A percentile compares a stretch with the other conserved stretches of the same genome.
Conservation (phyloP, 257 asterid species). For the Cordia subcordata region DNA sequence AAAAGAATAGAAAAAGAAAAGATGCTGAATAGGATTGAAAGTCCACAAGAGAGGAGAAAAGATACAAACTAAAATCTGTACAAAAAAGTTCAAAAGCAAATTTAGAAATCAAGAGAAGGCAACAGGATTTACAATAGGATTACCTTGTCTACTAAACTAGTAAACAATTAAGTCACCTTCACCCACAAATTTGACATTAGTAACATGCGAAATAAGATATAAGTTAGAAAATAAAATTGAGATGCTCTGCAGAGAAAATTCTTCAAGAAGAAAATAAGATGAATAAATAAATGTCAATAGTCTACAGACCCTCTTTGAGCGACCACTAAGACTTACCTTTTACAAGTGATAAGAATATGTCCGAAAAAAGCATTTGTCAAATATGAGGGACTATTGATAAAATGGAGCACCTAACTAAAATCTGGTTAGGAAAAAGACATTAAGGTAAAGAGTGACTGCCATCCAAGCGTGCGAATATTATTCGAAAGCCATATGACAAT, state of each 20-base stretch:
- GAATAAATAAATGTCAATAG: not conserved
- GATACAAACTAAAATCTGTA: slow-evolving; percentile 6
- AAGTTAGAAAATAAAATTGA: not conserved
- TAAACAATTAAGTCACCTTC: slow-evolving; percentile 74
- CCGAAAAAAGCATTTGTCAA: too few relatives aligned
- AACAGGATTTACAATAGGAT: too few relatives aligned
- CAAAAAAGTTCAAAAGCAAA: not conserved
- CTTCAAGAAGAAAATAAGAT: too few relatives aligned
- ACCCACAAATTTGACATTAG: slow-evolving; percentile 77
- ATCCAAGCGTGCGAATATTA: too few relatives aligned
- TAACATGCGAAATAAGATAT: slow-evolving; percentile 38
- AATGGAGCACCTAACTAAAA: too few relatives aligned
- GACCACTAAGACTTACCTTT: slow-evolving; percentile 38
- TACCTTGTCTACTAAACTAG: slow-evolving; percentile 97
- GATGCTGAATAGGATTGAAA: not conserved
- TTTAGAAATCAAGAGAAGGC: not conserved
- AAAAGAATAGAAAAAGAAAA: too few relatives aligned
- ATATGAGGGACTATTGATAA: too few relatives aligned
- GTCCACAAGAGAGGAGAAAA: not conserved
- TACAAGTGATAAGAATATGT: too few relatives aligned
- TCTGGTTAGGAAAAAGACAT: too few relatives aligned
- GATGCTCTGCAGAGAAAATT: not conserved
- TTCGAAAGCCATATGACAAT: too few relatives aligned
- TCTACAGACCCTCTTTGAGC: slow-evolving; percentile 76
- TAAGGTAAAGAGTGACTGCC: too few relatives aligned